Evolutionary conservation across 2,329 filamentous ascomycete species (phyloP).

Genomic region (Hypoxylon sp.): DNA sequence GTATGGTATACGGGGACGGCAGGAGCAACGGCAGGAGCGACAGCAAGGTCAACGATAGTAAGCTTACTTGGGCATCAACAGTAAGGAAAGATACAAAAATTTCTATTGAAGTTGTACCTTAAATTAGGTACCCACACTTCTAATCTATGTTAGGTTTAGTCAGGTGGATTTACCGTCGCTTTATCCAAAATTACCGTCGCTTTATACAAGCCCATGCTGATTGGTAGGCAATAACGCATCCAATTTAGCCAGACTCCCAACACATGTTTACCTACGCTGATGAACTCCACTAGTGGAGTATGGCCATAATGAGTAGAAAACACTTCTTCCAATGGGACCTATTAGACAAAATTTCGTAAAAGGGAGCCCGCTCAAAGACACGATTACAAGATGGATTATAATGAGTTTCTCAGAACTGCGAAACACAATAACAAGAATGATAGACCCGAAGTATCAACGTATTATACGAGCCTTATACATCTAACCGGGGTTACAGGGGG

Average conservation of each 20-base stretch:
- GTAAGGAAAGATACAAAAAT: too few species aligned
- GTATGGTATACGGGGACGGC: too few species aligned
- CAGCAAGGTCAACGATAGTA: too few species aligned
- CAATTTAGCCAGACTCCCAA: constrained; percentile 31
- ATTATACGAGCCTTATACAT: not conserved
- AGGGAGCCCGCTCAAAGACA: not conserved
- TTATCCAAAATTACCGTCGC: too few species aligned
- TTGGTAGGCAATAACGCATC: constrained; percentile 13
- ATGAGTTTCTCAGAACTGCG: not conserved
- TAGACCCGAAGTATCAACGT: not conserved
- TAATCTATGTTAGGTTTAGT: too few species aligned
- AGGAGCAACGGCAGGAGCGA: too few species aligned
- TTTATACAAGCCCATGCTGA: too few species aligned
- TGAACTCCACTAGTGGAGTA: not conserved
- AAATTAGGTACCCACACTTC: too few species aligned
- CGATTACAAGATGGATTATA: not conserved
- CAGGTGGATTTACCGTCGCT: too few species aligned
- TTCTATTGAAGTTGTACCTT: too few species aligned
- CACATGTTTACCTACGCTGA: not conserved
- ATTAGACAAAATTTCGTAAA: not conserved
- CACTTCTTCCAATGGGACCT: not conserved
- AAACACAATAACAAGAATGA: not conserved
- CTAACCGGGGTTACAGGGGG: not conserved
- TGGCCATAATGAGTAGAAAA: not conserved
- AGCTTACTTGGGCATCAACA: too few species aligned